Evolutionary conservation across 169 alveolate genomes (phyloP), one percentile per base, ranked within the genome.

Genomic region (Babesia ovata): DNA sequence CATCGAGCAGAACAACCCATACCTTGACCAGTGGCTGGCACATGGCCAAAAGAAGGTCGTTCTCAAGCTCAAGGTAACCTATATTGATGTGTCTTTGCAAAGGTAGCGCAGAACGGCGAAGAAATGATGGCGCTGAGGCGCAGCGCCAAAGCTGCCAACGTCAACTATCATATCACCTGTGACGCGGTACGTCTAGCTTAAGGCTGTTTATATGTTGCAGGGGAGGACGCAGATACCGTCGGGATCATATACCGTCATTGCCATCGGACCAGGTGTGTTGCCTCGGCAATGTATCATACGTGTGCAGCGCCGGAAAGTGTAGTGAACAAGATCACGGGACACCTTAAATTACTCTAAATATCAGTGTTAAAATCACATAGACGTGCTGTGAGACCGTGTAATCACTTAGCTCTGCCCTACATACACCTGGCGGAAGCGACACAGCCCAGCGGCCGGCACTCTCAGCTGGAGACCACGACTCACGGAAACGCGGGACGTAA

Each of bases 221-320:
- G 98, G 98, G 50, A 66, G 93, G 49, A 95, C 98, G 0, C 95
- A 95, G 86, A 92, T 95, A 14, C 94, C 92, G 19, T 94, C 96
- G 26, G 95, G 95, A 54, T 92, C 98, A 28, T 88, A 91, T 50
- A 95, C 98, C 28, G 98, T 95, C 59, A 86, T 93, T 50, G 98
- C 96, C 42, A 86, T 95, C 29, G 98, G 97, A 11, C 98, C 98
- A 54, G 98, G 94, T 90, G 82, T 44, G 78, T 14, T 21, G 33
- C n/a, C 10, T 21, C 53, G 46, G 17, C 24, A 21, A 60, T 8
- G 58, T 33, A 66, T 26, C 28, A 45, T 42, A 61, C 29, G 21
- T 50, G 53, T 46, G 29, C 56, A 90, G 94, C 86, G 17, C 94
- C 94, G 16, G 94, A 86, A 61, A 70, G 79, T 29, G 39, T 86